Conservation (phyloP, 1,284 basidiomycete genomes). For the Cystobasidium slooffiae region DNA sequence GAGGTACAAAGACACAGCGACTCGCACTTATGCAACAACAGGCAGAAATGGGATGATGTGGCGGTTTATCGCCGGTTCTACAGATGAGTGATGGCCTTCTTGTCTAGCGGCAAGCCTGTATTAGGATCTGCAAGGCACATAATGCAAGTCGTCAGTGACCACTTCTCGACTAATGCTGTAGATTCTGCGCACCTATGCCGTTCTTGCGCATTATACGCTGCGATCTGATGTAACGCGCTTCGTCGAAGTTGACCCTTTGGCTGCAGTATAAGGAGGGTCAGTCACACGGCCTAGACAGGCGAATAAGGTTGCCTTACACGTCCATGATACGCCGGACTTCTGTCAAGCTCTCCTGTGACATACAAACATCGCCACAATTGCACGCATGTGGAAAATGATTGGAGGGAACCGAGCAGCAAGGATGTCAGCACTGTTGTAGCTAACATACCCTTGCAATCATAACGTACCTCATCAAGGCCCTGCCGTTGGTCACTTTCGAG, state of each 20-base stretch:
- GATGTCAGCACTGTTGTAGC: not conserved
- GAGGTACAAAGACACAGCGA: not conserved
- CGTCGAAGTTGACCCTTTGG: constrained; percentile 37
- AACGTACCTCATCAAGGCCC: constrained; percentile 30
- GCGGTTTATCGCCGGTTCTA: not conserved
- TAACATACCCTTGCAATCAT: too few relatives aligned
- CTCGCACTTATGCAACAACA: not conserved
- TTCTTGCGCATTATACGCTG: constrained; percentile 38
- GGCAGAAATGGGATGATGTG: not conserved
- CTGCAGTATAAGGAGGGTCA: not conserved
- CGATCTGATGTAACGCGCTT: constrained; percentile 24
- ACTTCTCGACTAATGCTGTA: not conserved
- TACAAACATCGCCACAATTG: not conserved
- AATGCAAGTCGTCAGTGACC: not conserved
- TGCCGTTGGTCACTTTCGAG: constrained; percentile 29
- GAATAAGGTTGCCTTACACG: not conserved
- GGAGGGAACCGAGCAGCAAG: not conserved
- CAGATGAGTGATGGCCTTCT: constrained; percentile 37
- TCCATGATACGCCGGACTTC: constrained; percentile 43
- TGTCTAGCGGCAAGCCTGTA: constrained; percentile 40
- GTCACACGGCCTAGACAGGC: not conserved
- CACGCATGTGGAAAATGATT: not conserved
- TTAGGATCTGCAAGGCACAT: constrained; percentile 24
- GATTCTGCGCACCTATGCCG: constrained; percentile 33
- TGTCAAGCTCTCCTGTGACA: constrained; percentile 12